These are phyloP conservation scores for Podospora pseudopauciseta DNA, from an alignment of 495 filamentous ascomycete species.

Conservation along the genomic window DNA sequence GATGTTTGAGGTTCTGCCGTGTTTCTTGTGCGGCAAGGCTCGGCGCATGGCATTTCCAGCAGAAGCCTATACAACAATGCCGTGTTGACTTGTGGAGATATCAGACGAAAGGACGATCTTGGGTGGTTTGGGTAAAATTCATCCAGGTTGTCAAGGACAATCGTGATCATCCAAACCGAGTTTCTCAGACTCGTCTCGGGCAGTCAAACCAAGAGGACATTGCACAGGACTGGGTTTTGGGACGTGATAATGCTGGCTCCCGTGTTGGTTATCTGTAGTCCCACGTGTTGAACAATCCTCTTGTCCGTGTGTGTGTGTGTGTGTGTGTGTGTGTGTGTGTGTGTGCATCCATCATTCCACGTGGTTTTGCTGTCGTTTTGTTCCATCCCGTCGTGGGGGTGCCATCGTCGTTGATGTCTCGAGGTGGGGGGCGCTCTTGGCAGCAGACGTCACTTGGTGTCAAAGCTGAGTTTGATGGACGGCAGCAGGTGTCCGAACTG, in stretches of 20 bases:
- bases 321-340: no score
- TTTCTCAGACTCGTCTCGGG: constrained; percentile 4
- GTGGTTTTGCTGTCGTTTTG: not conserved
- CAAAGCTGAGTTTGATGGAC: not conserved
- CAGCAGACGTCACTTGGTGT: not conserved
- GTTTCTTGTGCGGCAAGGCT: not conserved
- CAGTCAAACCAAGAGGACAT: constrained; percentile 10
- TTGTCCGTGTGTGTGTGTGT: not conserved
- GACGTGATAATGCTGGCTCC: constrained; percentile 7
- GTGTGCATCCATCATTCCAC: no score
- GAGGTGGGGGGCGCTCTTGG: not conserved
- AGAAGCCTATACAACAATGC: not conserved
- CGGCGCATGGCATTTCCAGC: constrained; percentile 3
- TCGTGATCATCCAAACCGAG: constrained; percentile 13
- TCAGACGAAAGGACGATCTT: constrained; percentile 8
- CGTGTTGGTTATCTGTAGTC: not conserved
- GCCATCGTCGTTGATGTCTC: no score
- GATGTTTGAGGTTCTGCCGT: constrained; percentile 13
- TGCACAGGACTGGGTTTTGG: constrained; percentile 9
- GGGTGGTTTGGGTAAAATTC: not conserved
- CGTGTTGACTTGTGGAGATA: constrained; percentile 1
- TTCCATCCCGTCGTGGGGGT: not conserved
- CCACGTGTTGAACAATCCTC: not conserved
- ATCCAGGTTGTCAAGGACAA: constrained; percentile 9
- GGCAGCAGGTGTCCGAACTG: not conserved